Percentiles rank a stretch among this genome's conserved stretches.
phyloP scores from a whole-genome alignment of 2,329 filamentous ascomycete species.

The Dendrostoma leiphaemia region DNA sequence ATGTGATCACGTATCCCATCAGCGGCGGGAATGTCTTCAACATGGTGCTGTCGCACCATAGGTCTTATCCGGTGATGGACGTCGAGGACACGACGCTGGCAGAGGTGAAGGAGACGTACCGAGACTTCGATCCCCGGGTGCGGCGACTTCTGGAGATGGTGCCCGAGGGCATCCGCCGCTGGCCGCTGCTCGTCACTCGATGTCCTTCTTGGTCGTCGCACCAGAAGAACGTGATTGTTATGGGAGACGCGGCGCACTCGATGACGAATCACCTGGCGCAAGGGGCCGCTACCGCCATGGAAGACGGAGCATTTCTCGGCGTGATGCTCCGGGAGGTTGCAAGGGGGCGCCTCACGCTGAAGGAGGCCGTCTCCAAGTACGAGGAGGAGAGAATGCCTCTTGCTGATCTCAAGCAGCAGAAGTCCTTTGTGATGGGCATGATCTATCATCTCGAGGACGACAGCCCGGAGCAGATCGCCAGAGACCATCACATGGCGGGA shows the following conservation, averaged over 20 bases:
- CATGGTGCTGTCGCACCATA: constrained; percentile 42
- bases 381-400: constrained; percentile 41
- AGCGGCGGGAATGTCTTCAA: constrained; percentile 42
- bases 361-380: constrained; percentile 33
- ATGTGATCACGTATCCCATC: constrained; percentile 46
- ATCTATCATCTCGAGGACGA: constrained; percentile 35
- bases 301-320: constrained; percentile 40
- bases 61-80: constrained; percentile 30
- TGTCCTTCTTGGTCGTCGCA: constrained; percentile 39
- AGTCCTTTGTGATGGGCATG: constrained; percentile 35
- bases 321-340: constrained; percentile 34
- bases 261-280: constrained; percentile 44
- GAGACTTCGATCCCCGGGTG: constrained; percentile 43
- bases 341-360: constrained; percentile 29
- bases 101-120: constrained; percentile 40
- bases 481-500: constrained; percentile 27
- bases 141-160: constrained; percentile 40
- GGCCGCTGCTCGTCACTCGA: constrained; percentile 42
- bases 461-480: constrained; percentile 28
- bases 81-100: constrained; percentile 38
- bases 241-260: constrained; percentile 39
- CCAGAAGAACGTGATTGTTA: constrained; percentile 40
- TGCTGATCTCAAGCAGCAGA: constrained; percentile 39
- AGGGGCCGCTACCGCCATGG: constrained; percentile 42
- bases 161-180: constrained; percentile 29